Evolutionary conservation across 2,329 filamentous ascomycete genomes (phyloP).

Genomic region (Graphiopsis chlorocephala): DNA sequence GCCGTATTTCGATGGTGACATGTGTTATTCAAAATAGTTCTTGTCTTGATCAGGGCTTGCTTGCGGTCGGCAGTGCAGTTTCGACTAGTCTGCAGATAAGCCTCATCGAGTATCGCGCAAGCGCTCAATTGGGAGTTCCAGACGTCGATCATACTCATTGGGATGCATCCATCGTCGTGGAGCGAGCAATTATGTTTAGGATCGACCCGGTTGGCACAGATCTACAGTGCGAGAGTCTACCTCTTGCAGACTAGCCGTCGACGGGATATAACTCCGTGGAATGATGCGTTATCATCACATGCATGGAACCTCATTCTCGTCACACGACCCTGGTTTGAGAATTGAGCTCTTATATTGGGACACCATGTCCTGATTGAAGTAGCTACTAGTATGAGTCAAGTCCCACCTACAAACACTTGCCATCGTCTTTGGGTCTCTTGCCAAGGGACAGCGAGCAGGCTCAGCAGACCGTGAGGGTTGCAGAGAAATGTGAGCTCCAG

Average conservation of each 20-base stretch:
- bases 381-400: background rate
- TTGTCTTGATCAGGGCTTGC: too few relatives aligned
- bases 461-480: too few relatives aligned
- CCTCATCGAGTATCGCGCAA: background rate
- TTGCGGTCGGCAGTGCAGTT: background rate
- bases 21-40: too few relatives aligned
- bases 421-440: too few relatives aligned
- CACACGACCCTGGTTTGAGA: background rate
- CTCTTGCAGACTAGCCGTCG: too few relatives aligned
- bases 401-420: too few relatives aligned
- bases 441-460: too few relatives aligned
- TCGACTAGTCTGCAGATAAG: background rate
- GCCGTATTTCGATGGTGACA: background rate
- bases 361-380: background rate
- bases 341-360: too few relatives aligned
- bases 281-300: too few relatives aligned
- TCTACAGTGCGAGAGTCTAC: too few relatives aligned
- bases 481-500: background rate
- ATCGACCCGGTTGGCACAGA: too few relatives aligned
- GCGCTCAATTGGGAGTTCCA: background rate
- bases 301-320: background rate
- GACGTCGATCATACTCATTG: background rate
- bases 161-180: background rate
- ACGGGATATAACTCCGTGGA: too few relatives aligned
- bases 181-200: background rate